Evolutionary conservation across 2,329 filamentous ascomycete genomes (phyloP).

Genomic region (Ceratocystiopsis minuta): DNA sequence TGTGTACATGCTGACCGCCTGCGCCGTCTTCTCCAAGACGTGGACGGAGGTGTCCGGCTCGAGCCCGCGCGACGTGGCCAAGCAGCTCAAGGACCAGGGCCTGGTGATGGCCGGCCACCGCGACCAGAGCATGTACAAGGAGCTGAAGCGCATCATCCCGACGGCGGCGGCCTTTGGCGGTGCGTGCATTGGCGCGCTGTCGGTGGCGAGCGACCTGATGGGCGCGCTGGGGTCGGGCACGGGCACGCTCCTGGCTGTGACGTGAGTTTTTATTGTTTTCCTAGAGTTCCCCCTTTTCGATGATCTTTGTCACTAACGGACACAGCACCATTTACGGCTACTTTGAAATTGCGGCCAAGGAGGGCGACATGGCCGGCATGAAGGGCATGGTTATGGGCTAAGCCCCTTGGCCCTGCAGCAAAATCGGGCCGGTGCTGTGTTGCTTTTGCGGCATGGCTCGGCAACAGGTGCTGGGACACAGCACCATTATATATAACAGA

Average conservation of each 20-base stretch:
- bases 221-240: slow-evolving; percentile 92
- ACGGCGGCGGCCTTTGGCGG: slow-evolving; percentile 96
- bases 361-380: slow-evolving; percentile 80
- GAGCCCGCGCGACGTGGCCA: slow-evolving; percentile 91
- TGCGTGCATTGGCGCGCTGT: slow-evolving; percentile 95
- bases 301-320: no score
- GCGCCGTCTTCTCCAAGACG: slow-evolving; percentile 92
- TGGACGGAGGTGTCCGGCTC: slow-evolving; percentile 99
- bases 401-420: slow-evolving; percentile 8
- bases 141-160: slow-evolving; percentile 97
- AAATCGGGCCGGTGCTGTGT: no score
- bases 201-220: slow-evolving; percentile 85
- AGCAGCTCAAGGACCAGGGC: slow-evolving; percentile 99
- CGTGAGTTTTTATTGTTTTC: no score
- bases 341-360: slow-evolving; percentile 97
- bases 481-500: no score
- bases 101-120: slow-evolving; percentile 98
- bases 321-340: slow-evolving; percentile 99
- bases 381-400: slow-evolving; percentile 57
- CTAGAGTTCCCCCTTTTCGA: no score
- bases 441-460: no score
- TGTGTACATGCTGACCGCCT: slow-evolving; percentile 92
- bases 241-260: slow-evolving; percentile 94
- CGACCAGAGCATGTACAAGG: slow-evolving; percentile 99
- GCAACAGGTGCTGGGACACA: no score